Evolutionary conservation across 495 filamentous ascomycete genomes (phyloP), one percentile per base, ranked within the genome.

Genomic region (Aspergillus mulundensis): DNA sequence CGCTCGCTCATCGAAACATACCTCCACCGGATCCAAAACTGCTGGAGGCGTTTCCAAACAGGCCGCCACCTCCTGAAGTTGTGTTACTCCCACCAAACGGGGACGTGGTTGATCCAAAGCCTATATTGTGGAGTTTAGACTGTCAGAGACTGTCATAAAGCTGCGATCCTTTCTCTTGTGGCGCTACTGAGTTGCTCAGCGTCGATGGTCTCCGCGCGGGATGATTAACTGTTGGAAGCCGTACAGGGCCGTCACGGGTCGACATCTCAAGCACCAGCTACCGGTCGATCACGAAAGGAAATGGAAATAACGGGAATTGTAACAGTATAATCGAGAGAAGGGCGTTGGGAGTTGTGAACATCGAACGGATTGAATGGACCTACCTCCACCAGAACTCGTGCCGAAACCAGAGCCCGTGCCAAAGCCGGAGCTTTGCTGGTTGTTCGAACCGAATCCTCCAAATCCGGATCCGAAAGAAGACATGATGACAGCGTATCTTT

Each of bases 391-490:
- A 65, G 72, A 68, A 48, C 67, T 64, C 59, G 66, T 57, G 59
- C 74, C 73, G 56, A 70, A 72, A 30, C 66, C 70, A 65, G 70
- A 64, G 60, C 66, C 66, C 20, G 67, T 58, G 41, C 76, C 74
- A 64, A 79, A 82, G 53, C 76, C 80, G 58, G 75, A 75, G 51
- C 75, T 77, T 57, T 79, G 73, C 66, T 81, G 78, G 63, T 82
- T 83, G 58, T 77, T 82, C 61, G 81, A 75, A 64, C 84, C 84
- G 68, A 87, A 87, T 63, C 80, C 81, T 68, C 74, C 77, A 57
- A 57, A 57, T 50, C 54, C 53, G 34, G 68, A 71, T 67, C 77
- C 76, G 64, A 74, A 75, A 74, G 78, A 75, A 74, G 78, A 79
- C 53, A 63, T 71, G 65, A 62, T 66, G 62, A 53, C 65, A 63